Conservation (phyloP, 371 early-diverging fungal genomes). For the Syncephalastrum contaminatum region DNA sequence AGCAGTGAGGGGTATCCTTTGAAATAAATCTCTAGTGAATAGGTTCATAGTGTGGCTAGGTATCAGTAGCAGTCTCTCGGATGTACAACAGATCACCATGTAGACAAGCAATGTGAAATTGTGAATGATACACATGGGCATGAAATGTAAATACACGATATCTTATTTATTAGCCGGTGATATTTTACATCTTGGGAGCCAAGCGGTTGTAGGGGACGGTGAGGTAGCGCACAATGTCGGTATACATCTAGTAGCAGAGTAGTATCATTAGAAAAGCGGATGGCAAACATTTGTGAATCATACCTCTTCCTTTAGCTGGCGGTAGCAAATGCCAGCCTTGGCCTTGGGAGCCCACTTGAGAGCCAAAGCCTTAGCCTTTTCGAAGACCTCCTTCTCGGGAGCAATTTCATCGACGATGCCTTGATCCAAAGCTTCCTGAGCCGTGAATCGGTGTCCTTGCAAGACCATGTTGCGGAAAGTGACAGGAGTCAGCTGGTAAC, state of each 20-base stretch:
- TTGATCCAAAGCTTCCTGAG: slow-evolving; percentile 59
- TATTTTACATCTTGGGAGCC: slow-evolving; percentile 31
- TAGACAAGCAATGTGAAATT: no score
- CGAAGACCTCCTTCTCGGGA: slow-evolving; percentile 45
- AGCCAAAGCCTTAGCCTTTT: slow-evolving; percentile 59
- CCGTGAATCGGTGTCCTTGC: slow-evolving; percentile 65
- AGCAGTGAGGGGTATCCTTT: no score
- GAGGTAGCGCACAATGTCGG: slow-evolving; percentile 12
- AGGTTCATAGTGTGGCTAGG: no score
- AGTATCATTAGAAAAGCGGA: not conserved
- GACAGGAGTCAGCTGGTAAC: slow-evolving; percentile 56
- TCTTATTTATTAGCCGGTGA: not conserved
- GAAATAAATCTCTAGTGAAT: no score
- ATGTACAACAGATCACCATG: no score
- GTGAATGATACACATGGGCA: no score
- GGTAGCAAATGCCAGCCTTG: slow-evolving; percentile 43
- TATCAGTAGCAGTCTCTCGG: no score
- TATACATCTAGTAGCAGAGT: slow-evolving; percentile 9
- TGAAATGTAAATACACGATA: not conserved
- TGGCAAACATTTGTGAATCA: not conserved
- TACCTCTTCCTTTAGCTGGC: slow-evolving; percentile 51
- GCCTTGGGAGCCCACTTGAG: slow-evolving; percentile 57
- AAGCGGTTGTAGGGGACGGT: slow-evolving; percentile 21
- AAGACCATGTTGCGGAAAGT: slow-evolving; percentile 66
- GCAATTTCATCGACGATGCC: slow-evolving; percentile 63